Evolutionary conservation across 1,284 basidiomycete species (phyloP), one percentile per base, ranked within the genome.

Genomic region (Xerocomus minutiporus): DNA sequence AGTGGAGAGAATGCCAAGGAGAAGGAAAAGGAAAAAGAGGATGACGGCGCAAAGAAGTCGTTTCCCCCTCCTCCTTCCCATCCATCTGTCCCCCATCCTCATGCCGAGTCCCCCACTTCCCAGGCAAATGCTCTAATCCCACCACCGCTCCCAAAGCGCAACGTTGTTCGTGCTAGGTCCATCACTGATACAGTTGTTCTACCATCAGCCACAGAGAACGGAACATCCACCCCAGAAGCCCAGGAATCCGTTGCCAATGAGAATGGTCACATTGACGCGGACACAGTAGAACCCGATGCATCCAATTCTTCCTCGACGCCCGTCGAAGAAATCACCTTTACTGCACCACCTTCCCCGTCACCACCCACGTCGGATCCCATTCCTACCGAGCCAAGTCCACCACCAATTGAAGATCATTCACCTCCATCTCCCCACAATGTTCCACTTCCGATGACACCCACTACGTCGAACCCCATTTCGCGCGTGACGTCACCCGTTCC

Each of bases 21-120:
- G 15, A 73, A 75, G 54, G 73, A 74, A 5, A 71, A 52, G 23
- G 59, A 54, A 15, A 71, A 48, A 13, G 60, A 58, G 48, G 54
- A 57, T 36, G 55, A 55, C 41, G 8, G 36, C 20, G 23, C 52
- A 44, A 64, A 64, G 57, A 64, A 57, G 48, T 46, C 64, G n/a
- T 73, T 68, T 3, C 59, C 68, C 0, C 70, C 71, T n/a, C 74
- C 74, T 8, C 76, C 75, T 15, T 52, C 67, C 5, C 77, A 75
- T 55, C 75, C 76, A 1, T 55, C 68, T 34, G 57, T n/a, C 3
- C 59, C 59, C 8, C 56, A 66, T 50, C 49, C 53, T 47, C 65
- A 57, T 47, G 7, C 45, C 3, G 53, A 67, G 1, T 48, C 57
- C 9, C 50, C 58, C 15, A 46, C 60, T 8, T 61, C 64, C 25